These are phyloP conservation scores for Pyrrhoderma noxium DNA, from an alignment of 1,284 basidiomycete species.

Conservation along the genomic window DNA sequence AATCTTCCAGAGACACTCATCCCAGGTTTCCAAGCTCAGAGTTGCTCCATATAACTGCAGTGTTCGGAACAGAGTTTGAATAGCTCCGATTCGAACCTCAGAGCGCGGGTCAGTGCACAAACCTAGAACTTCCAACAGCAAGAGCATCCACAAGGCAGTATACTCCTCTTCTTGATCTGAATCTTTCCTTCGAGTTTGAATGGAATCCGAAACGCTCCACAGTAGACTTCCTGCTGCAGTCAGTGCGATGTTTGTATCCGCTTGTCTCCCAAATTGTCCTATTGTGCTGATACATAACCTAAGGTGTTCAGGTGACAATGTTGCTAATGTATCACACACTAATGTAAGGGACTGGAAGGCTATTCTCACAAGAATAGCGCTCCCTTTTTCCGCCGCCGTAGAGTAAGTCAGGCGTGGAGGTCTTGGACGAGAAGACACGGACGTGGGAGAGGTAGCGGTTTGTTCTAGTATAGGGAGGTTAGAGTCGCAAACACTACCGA, in stretches of 20 bases:
- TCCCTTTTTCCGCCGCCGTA: conserved; percentile 49
- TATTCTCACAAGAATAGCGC: conserved; percentile 69
- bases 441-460: conserved; percentile 30
- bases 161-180: conserved; percentile 59
- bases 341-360: conserved; percentile 92
- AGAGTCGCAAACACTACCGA: conserved; percentile 70
- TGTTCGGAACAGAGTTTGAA: conserved; percentile 91
- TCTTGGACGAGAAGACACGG: conserved; percentile 33
- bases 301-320: conserved; percentile 74
- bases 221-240: conserved; percentile 85
- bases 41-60: conserved; percentile 89
- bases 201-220: conserved; percentile 92
- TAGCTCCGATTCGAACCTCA: conserved; percentile 88
- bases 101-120: conserved; percentile 77
- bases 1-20: conserved; percentile 81
- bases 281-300: conserved; percentile 85
- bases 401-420: conserved; percentile 45
- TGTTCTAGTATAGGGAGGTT: conserved; percentile 36
- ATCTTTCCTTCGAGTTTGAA: conserved; percentile 64
- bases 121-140: conserved; percentile 77
- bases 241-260: conserved; percentile 92
- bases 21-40: conserved; percentile 77
- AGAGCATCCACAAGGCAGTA: conserved; percentile 85
- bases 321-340: conserved; percentile 87
- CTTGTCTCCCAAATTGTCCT: conserved; percentile 84